Percentiles rank a stretch among this genome's conserved stretches.
phyloP scores from a whole-genome alignment of 352 stramenopile species.

The Pythium dissimile region DNA sequence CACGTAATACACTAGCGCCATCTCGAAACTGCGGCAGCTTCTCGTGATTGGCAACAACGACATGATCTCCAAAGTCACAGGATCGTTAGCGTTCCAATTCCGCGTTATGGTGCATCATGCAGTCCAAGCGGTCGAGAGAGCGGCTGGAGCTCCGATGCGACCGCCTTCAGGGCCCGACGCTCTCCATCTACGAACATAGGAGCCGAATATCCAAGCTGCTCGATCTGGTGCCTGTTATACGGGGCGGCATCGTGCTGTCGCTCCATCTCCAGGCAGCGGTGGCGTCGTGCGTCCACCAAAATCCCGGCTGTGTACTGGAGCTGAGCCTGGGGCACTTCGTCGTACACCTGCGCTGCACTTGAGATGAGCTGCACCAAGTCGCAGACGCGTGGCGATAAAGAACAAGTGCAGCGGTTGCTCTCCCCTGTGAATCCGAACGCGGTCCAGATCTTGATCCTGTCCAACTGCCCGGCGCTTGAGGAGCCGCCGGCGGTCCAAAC shows the following conservation, averaged over 20 bases:
- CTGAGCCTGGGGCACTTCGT: constrained; percentile 9
- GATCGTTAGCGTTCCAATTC: background rate
- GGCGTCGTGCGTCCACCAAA: background rate
- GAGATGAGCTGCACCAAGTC: constrained; percentile 23
- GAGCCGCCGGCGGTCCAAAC: background rate
- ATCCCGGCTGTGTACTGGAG: constrained; percentile 17
- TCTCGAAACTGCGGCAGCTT: constrained; percentile 10
- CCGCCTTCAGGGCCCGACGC: background rate
- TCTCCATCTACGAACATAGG: background rate
- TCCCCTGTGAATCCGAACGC: background rate
- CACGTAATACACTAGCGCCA: constrained; percentile 11
- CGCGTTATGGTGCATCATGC: background rate
- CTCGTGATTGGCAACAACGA: constrained; percentile 15
- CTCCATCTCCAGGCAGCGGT: constrained; percentile 5
- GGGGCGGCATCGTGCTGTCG: constrained; percentile 3
- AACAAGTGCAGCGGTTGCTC: background rate
- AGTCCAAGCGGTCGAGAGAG: background rate
- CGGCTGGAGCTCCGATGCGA: background rate
- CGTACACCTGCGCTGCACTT: constrained; percentile 15
- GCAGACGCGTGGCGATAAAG: background rate
- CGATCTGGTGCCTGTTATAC: background rate
- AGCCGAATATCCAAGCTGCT: background rate
- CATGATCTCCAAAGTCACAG: constrained; percentile 12
- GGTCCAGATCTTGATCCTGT: constrained; percentile 1
- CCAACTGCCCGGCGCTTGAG: constrained; percentile 3